phyloP scores from a whole-genome alignment of 108 stramenopile species.

The Pseudonitzschia multistriata region DNA sequence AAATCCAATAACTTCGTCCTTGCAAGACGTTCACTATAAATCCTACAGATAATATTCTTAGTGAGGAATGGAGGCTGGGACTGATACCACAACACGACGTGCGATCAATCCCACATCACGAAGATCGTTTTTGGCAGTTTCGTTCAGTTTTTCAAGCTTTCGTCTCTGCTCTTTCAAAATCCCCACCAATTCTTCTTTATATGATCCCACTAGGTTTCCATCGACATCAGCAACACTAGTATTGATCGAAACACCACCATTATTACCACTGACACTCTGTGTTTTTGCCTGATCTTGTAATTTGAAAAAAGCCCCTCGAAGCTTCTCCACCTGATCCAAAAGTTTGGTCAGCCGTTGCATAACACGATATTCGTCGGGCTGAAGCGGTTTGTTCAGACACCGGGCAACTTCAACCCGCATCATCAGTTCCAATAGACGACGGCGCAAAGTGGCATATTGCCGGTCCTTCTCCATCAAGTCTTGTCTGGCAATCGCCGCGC shows the following conservation, averaged over 20 bases:
- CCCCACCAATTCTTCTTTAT: slow-evolving; percentile 18
- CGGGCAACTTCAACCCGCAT: slow-evolving; percentile 68
- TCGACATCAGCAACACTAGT: neutral
- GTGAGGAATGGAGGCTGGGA: slow-evolving; percentile 7
- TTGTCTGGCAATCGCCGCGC: slow-evolving; percentile 25
- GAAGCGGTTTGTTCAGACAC: slow-evolving; percentile 66
- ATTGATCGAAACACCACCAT: neutral
- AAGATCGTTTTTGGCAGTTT: slow-evolving; percentile 29
- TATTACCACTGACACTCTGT: slow-evolving; percentile 13
- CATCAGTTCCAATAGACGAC: slow-evolving; percentile 67
- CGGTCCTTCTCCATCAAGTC: slow-evolving; percentile 27
- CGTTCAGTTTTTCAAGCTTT: slow-evolving; percentile 26
- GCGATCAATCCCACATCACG: slow-evolving; percentile 80
- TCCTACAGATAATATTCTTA: neutral
- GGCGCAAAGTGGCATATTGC: slow-evolving; percentile 39
- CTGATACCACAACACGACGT: slow-evolving; percentile 34
- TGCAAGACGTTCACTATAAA: too few species aligned
- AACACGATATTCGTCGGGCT: slow-evolving; percentile 60
- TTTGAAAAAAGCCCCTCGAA: slow-evolving; percentile 15
- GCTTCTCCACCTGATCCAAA: slow-evolving; percentile 24
- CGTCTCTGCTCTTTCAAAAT: slow-evolving; percentile 38
- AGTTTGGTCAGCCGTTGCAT: slow-evolving; percentile 32
- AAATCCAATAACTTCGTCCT: too few species aligned
- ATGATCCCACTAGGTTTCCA: slow-evolving; percentile 6
- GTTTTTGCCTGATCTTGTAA: slow-evolving; percentile 30